phyloP scores from a whole-genome alignment of 257 asterid genomes.

The Striga asiatica region DNA sequence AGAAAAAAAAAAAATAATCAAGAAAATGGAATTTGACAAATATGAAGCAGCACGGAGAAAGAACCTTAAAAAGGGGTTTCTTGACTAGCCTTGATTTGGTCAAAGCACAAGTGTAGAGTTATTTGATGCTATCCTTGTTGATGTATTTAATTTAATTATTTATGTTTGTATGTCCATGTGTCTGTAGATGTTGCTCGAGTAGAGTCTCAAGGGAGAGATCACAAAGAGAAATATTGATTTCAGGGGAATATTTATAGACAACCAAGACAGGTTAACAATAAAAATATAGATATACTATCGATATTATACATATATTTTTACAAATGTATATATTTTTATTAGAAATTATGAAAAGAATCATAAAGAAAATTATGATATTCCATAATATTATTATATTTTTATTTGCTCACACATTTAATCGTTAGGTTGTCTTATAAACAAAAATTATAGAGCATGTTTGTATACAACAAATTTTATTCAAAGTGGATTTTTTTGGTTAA shows the following conservation, averaged over 20 bases:
- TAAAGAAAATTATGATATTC: too few species aligned
- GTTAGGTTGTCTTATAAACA: too few species aligned
- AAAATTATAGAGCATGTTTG: too few species aligned
- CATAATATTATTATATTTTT: too few species aligned
- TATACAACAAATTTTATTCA: too few species aligned
- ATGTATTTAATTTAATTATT: constrained; percentile 14
- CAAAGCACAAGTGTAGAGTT: constrained; percentile 27
- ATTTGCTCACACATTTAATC: too few species aligned
- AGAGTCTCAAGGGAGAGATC: constrained; percentile 24
- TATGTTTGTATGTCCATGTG: constrained; percentile 19
- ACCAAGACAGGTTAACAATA: constrained; percentile 18
- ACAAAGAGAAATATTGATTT: constrained; percentile 20
- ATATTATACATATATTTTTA: constrained; percentile 12
- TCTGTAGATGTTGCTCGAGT: constrained; percentile 20
- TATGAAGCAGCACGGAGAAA: constrained; percentile 19
- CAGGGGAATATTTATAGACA: constrained; percentile 28
- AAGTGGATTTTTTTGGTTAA: too few species aligned
- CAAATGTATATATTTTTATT: constrained; percentile 22
- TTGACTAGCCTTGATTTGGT: constrained; percentile 33
- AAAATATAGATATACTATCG: constrained; percentile 22
- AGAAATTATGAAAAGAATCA: too few species aligned
- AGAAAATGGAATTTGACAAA: constrained; percentile 19
- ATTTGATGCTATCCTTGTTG: constrained; percentile 23
- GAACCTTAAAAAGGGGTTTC: constrained; percentile 27
- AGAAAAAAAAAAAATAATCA: background rate